Evolutionary conservation across 352 stramenopile species (phyloP).

Genomic region (Globisporangium abappressorium): DNA sequence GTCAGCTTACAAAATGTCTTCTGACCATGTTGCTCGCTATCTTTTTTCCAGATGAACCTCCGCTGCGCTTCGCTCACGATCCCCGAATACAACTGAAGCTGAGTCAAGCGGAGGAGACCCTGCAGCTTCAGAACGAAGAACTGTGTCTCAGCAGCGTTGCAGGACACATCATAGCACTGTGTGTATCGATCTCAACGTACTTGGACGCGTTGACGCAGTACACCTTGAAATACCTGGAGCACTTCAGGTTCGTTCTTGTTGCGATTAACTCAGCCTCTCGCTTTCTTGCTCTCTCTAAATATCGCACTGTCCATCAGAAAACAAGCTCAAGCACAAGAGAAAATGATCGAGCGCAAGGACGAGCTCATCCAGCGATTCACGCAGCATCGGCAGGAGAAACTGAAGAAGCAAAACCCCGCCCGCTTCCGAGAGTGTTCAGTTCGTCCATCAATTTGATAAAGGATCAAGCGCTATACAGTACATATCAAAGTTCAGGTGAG

Average conservation of each 20-base stretch:
- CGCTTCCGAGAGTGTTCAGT: constrained; percentile 52
- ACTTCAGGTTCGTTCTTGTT: constrained; percentile 21
- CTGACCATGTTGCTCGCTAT: not conserved
- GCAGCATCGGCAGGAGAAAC: constrained; percentile 51
- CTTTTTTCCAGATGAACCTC: constrained; percentile 1
- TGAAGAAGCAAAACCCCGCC: constrained; percentile 33
- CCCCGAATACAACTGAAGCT: not conserved
- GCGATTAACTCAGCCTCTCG: not conserved
- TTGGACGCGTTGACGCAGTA: constrained; percentile 21
- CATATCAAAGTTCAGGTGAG: not conserved
- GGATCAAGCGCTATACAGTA: too few relatives aligned
- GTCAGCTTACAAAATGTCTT: not conserved
- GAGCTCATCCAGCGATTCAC: constrained; percentile 56
- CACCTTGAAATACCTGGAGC: constrained; percentile 23
- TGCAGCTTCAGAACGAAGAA: constrained; percentile 19
- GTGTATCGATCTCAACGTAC: constrained; percentile 28
- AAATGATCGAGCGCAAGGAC: constrained; percentile 59
- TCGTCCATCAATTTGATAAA: constrained; percentile 24
- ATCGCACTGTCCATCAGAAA: constrained; percentile 23
- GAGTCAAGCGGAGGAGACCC: constrained; percentile 7
- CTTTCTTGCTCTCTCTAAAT: constrained; percentile 5
- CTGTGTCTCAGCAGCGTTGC: constrained; percentile 9
- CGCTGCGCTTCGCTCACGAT: constrained; percentile 8
- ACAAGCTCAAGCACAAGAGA: constrained; percentile 34
- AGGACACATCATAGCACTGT: constrained; percentile 26